Base-by-base conservation (phyloP, 129 eudicot genomes). In the Centaurea solstitialis region DNA sequence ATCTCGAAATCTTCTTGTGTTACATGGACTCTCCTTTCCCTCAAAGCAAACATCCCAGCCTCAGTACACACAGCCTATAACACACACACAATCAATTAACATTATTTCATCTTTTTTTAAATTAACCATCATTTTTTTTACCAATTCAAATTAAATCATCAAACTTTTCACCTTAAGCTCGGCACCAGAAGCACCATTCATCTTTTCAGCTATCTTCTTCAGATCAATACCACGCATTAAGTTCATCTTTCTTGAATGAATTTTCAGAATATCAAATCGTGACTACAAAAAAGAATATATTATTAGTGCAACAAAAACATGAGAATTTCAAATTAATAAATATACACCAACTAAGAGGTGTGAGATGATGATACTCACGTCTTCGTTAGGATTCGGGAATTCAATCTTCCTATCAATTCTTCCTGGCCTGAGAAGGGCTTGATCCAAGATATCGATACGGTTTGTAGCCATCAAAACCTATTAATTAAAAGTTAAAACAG, bases 1-100 rank as follows among this genome's bases (percentile, higher is more conserved):
- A 80, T 85, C 88, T 85, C 88, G 64, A 85, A 85, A 76, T 85
- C 88, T 80, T 85, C 88, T 22, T 85, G 88, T 2, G 88, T 80
- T 17, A 80, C 88, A 64, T 85, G 88, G 15, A 85, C 88, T 70
- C 88, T 85, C 76, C 88, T 85, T 61, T 85, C 88, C 76, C 88
- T 81, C 75, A 81, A 81, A 4, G 88, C 88, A 85, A 85, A 85
- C 88, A 85, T 85, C 24, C 88, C 88, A 22, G 85, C 88, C 66
- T 85, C 88, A 0, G 88, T 85, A 50, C 88, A 85, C 68, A 85
- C 88, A 18, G 88, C 88, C 88, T 85, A 40, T 18, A 79, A 81
- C 17, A 81, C 35, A 35, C 15, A 24, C 37, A 70, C 24, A 66
- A 18, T 17, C 53, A 37, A 45, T 41, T 38, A 37, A 7, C 7